Base-by-base conservation (phyloP, 768 basidiomycete species). In the Leccinum longicurvipes region DNA sequence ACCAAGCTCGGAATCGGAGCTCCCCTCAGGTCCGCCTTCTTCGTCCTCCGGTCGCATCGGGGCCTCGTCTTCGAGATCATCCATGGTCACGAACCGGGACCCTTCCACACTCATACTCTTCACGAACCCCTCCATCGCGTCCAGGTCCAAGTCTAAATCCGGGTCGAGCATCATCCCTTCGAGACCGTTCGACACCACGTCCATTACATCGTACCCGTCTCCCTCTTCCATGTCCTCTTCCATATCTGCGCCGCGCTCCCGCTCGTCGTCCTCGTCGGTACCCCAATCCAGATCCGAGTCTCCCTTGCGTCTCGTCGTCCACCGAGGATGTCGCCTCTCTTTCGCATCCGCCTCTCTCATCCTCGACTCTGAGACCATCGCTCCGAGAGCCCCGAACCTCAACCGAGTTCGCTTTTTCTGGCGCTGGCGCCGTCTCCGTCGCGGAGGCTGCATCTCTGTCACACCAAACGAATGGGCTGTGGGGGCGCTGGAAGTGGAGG, bases 201-300 rank as follows among this genome's bases (percentile, higher is more conserved):
- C 67, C 54, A 69, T 63, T 7, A 45, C 72, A 46, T 71, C 70
- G 6, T 54, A n/a, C 67, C 12, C 17, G 2, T 47, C 63, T 9
- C 50, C 50, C 2, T 29, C 52, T 15, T 48, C 61, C 7, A 66
- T 70, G 61, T 60, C 51, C 10, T 8, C 48, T 19, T 5, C 29
- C 1, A 27, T 8, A n/a, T 10, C 25, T 25, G n/a, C 19, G 11
- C 4, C n/a, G 36, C 36, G 36, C 36, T n/a, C 17, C 36, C n/a
- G 36, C 4, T 6, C 19, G 2, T 36, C 76, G 9, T 71, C 76
- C 14, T 73, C 75, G 4, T 67, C 73, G 46, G 77, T 79, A 2
- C 83, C 85, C 83, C 84, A 87, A 42, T 87, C 82, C 12, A 89
- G 56, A 63, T 90, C 89, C 27, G 84, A 86, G 64, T 87, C 87